Percentiles rank a stretch among this genome's conserved stretches.
These are phyloP conservation scores for Rhodotorula sp. DNA, from an alignment of 1,284 basidiomycete genomes.

Conservation along the genomic window DNA sequence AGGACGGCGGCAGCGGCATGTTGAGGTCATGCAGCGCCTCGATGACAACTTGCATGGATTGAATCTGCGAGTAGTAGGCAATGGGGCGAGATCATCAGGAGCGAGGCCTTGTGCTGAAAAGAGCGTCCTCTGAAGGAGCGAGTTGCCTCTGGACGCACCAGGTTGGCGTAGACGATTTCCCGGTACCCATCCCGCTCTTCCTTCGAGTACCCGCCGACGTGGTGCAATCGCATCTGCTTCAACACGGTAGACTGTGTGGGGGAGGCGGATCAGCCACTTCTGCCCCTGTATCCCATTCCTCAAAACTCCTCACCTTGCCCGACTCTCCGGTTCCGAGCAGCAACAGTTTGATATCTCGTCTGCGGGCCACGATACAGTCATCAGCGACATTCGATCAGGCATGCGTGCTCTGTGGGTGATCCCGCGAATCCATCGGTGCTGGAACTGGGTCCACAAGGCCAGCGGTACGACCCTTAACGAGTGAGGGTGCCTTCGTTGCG, in stretches of 20 bases:
- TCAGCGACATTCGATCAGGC: neutral
- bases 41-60: conserved; percentile 44
- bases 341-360: conserved; percentile 39
- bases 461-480: no score
- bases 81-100: neutral
- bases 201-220: conserved; percentile 40
- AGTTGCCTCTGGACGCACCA: conserved; percentile 21
- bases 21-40: conserved; percentile 41
- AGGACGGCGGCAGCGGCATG: conserved; percentile 38
- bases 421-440: neutral
- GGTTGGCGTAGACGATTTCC: conserved; percentile 42
- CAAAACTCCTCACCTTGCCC: conserved; percentile 23
- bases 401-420: neutral
- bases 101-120: neutral
- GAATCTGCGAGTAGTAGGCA: conserved; percentile 21
- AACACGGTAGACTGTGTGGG: conserved; percentile 34
- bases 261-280: neutral
- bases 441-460: no score
- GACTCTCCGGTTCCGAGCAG: conserved; percentile 34
- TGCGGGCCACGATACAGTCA: neutral
- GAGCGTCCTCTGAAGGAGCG: neutral
- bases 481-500: no score
- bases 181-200: conserved; percentile 41
- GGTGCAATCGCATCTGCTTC: conserved; percentile 41
- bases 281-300: no score